Evolutionary conservation across 1,284 basidiomycete species (phyloP).

Genomic region (Cryptococcus depauperatus): DNA sequence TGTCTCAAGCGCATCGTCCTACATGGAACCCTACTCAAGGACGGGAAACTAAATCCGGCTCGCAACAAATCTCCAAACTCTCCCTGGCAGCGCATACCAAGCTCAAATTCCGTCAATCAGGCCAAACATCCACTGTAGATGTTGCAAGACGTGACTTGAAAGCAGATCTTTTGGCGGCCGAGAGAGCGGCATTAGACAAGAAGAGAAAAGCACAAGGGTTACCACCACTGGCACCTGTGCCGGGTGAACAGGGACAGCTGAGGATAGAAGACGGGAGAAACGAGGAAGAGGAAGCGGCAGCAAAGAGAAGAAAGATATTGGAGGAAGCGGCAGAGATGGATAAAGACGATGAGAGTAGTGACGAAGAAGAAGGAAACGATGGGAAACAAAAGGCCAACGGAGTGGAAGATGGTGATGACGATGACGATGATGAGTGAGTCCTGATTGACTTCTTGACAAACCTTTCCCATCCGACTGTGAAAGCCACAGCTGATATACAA

Average conservation of each 20-base stretch:
- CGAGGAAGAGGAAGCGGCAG: conserved; percentile 60
- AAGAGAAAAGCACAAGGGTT: conserved; percentile 79
- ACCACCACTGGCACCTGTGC: conserved; percentile 41
- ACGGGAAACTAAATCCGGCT: conserved; percentile 60
- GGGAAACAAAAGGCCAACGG: conserved; percentile 29
- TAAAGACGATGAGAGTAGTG: conserved; percentile 70
- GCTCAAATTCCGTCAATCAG: conserved; percentile 87
- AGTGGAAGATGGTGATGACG: conserved; percentile 41
- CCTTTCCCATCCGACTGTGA: not conserved
- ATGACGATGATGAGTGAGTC: conserved; percentile 28
- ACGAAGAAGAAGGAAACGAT: conserved; percentile 49
- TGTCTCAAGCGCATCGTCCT: conserved; percentile 46
- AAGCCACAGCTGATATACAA: no score
- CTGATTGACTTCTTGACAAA: not conserved
- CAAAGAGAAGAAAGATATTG: conserved; percentile 68
- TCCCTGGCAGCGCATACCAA: conserved; percentile 90
- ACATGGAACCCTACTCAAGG: conserved; percentile 46
- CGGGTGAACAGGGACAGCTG: conserved; percentile 17
- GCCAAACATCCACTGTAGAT: conserved; percentile 68
- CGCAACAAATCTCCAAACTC: conserved; percentile 76
- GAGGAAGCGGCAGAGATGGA: conserved; percentile 77
- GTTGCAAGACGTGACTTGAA: conserved; percentile 70
- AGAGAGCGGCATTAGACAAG: conserved; percentile 71
- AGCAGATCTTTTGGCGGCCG: conserved; percentile 70
- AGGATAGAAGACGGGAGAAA: conserved; percentile 39